These are phyloP conservation scores for Alternaria novae-zelandiae DNA, from an alignment of 2,329 filamentous ascomycete species.

Conservation along the genomic window DNA sequence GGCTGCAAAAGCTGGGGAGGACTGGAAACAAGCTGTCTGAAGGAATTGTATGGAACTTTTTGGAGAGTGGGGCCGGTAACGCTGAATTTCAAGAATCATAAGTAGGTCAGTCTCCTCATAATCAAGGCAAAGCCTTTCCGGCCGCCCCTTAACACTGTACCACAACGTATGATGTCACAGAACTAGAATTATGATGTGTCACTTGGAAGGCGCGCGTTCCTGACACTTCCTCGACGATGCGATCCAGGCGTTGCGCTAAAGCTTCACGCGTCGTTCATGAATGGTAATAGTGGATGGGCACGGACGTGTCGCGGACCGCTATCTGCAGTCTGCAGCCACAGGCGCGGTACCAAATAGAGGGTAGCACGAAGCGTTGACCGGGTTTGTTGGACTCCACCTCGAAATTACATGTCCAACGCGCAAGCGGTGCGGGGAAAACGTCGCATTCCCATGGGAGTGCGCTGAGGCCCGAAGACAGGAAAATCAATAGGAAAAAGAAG, in stretches of 20 bases:
- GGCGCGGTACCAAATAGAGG: conserved; percentile 11
- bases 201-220: not conserved
- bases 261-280: not conserved
- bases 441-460: not conserved
- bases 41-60: conserved; percentile 14
- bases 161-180: not conserved
- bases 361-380: conserved; percentile 9
- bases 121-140: not conserved
- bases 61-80: not conserved
- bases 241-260: conserved; percentile 1
- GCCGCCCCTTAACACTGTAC: not conserved
- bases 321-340: conserved; percentile 16
- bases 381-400: conserved; percentile 4
- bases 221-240: not conserved
- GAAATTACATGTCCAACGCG: conserved; percentile 2
- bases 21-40: conserved; percentile 13
- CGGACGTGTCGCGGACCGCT: conserved; percentile 15
- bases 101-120: not conserved
- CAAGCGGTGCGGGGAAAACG: conserved; percentile 2
- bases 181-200: not conserved
- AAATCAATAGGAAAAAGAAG: conserved; percentile 1
- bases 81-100: not conserved
- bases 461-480: not conserved
- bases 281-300: conserved; percentile 4
- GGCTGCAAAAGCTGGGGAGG: conserved; percentile 6